Percentiles rank a stretch among this genome's conserved stretches.
phyloP scores from a whole-genome alignment of 306 rosid genomes.

The Citrullus colocynthis region DNA sequence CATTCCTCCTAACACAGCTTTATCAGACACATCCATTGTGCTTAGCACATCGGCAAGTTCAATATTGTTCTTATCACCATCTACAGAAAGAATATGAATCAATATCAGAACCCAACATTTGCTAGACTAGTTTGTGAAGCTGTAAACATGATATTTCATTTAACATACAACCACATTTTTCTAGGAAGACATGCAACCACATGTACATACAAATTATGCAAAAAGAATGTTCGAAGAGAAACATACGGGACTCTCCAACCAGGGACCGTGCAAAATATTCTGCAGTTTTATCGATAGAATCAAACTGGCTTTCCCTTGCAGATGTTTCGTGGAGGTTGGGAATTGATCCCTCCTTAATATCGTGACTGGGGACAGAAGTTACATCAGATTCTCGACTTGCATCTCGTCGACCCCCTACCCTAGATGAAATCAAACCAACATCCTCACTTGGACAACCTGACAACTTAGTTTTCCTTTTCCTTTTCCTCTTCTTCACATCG shows the following conservation, averaged over 20 bases:
- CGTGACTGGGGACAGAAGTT: slow-evolving; percentile 15
- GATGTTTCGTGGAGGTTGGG: slow-evolving; percentile 14
- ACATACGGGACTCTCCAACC: slow-evolving; percentile 18
- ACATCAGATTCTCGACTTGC: slow-evolving; percentile 9
- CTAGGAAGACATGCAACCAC: background rate
- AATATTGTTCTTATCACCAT: slow-evolving; percentile 14
- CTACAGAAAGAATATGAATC: slow-evolving; percentile 12
- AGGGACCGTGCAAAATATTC: slow-evolving; percentile 9
- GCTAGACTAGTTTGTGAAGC: background rate
- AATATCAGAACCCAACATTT: slow-evolving; percentile 10
- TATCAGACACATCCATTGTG: slow-evolving; percentile 17
- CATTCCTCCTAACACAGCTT: slow-evolving; percentile 14
- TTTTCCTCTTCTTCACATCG: slow-evolving; percentile 10
- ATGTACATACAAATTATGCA: background rate
- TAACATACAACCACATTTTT: background rate
- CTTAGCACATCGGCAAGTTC: slow-evolving; percentile 20
- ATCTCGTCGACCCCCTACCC: background rate
- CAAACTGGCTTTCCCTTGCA: slow-evolving; percentile 17
- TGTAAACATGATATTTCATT: background rate
- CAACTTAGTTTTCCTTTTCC: slow-evolving; percentile 20
- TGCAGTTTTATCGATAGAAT: slow-evolving; percentile 10
- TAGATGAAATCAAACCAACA: slow-evolving; percentile 18
- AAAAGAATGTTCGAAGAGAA: background rate
- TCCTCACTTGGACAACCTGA: slow-evolving; percentile 15
- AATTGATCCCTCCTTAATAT: slow-evolving; percentile 17